Base-by-base conservation (phyloP, 208 protist genomes). In the Trypanosoma melophagium region DNA sequence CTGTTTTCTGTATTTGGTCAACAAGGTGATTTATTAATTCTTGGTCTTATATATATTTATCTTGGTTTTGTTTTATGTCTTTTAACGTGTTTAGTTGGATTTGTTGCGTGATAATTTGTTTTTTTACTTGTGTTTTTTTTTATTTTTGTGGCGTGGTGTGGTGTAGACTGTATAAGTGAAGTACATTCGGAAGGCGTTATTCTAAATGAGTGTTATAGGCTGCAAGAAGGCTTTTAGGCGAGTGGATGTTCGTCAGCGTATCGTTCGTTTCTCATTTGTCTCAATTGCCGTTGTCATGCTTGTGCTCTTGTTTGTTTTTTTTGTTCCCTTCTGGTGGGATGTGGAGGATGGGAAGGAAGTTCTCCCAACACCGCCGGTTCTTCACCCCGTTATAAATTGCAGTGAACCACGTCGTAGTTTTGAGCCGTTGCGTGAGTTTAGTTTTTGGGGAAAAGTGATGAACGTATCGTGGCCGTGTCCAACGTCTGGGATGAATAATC, bases 401-500 rank as follows among this genome's bases (percentile, higher is more conserved):
- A 31, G 12, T 12, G 38, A 14, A 13, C 9, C 53, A 19, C 45
- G 45, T 28, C 52, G 45, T 13, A 66, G 58, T 58, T 66, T 57
- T 31, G 35, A 56, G 44, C 67, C 67, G 13, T 61, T 76, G 24
- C 7, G 57, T 16, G 67, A 14, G 21, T 78, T 78, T 65, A 17
- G 12, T 12, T 75, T 75, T 61, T 75, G 60, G 59, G 67, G 73
- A 16, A 55, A 45, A 16, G 35, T 28, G 21, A 74, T 74, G 66
- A 78, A 76, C 52, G 49, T 14, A 13, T 44, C 44, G 0, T 74
- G 58, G 52, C 49, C 68, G 25, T 78, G 73, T 42, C 67, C 67
- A 24, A 78, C 67, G 44, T 44, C 45, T 10, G 73, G 73, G n/a
- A 73, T 78, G 67, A 78, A 76, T 45, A 78, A 78, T 47, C 73